Evolutionary conservation across 106 monocot genomes (phyloP), one percentile per base, ranked within the genome.

Genomic region (Dendrobium catenatum): DNA sequence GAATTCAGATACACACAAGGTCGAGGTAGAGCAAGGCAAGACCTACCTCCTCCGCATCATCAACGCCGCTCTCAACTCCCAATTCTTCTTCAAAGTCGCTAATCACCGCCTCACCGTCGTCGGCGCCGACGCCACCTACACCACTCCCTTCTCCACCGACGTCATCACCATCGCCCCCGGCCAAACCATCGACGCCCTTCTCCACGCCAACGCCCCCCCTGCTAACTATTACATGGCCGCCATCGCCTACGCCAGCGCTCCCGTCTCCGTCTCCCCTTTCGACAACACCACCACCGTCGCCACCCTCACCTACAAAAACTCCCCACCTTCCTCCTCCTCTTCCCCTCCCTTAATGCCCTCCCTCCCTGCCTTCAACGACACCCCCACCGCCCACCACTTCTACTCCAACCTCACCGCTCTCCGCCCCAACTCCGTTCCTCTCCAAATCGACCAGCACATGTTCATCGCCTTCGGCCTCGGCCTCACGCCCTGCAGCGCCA

Each of bases 71-170:
- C 85, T 96, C 82, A 85, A 93, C 77, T 85, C 72, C 78, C 86
- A 91, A 78, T 82, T 88, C 83, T 96, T 96, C 93, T 96, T 88
- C 88, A 91, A 86, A 83, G 61, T 96, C 2, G 93, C 95, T 22
- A 84, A 89, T 33, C 95, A 96, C 85, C 49, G 20, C 9, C 78
- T 96, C 84, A 89, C 81, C 8, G 88, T 96, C 5, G 93, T 96
- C 37, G 95, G 82, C n/a, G 81, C 81, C n/a, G 95, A 96, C 79
- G 93, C 95, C 2, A 29, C 72, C 83, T 96, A 96, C 85, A 93
- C 93, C 41, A 79, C 46, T 7, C 95, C 88, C 1, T 96, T 91
- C 88, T 0, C 42, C 46, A 93, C 95, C 40, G 91, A 93, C 54
- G 89, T 87, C 4, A 40, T 95, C 6, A 91, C 84, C 55, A 61